Evolutionary conservation across 345 rosid genomes (phyloP).

Genomic region (Linum usitatissimum): DNA sequence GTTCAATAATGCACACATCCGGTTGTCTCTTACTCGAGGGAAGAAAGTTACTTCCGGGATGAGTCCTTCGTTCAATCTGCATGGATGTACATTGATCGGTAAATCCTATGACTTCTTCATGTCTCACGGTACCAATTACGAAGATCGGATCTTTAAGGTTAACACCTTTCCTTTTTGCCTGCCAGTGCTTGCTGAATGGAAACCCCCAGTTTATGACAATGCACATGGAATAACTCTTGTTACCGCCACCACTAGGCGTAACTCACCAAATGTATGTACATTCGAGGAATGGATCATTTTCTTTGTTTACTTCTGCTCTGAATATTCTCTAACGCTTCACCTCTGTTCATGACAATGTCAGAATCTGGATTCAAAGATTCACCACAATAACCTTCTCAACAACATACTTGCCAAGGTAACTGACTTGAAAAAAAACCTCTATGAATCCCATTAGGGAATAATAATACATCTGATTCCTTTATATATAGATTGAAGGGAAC

Average conservation of each 20-base stretch:
- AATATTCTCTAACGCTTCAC: neutral
- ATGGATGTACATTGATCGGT: slow-evolving; percentile 88
- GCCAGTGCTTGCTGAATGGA: slow-evolving; percentile 92
- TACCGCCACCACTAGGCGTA: slow-evolving; percentile 90
- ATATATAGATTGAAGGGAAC: slow-evolving; percentile 68
- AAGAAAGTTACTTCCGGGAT: slow-evolving; percentile 93
- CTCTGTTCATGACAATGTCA: slow-evolving; percentile 17
- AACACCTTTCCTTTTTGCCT: slow-evolving; percentile 12
- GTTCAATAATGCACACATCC: slow-evolving; percentile 79
- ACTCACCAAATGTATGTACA: slow-evolving; percentile 66
- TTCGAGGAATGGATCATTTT: neutral
- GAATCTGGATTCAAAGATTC: slow-evolving; percentile 94
- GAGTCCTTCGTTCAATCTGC: slow-evolving; percentile 86
- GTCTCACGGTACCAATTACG: slow-evolving; percentile 1
- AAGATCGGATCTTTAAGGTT: neutral
- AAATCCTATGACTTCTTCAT: slow-evolving; percentile 17
- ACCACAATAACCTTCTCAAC: slow-evolving; percentile 88
- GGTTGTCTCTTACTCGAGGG: slow-evolving; percentile 77
- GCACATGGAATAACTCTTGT: slow-evolving; percentile 61
- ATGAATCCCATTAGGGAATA: no score
- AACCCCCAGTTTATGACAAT: slow-evolving; percentile 93
- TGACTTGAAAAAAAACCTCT: no score
- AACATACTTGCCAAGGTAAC: slow-evolving; percentile 87
- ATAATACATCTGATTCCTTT: no score
- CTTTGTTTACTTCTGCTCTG: neutral